Conservation (phyloP, 2,329 filamentous ascomycete species). For the Plenodomus lindquistii region DNA sequence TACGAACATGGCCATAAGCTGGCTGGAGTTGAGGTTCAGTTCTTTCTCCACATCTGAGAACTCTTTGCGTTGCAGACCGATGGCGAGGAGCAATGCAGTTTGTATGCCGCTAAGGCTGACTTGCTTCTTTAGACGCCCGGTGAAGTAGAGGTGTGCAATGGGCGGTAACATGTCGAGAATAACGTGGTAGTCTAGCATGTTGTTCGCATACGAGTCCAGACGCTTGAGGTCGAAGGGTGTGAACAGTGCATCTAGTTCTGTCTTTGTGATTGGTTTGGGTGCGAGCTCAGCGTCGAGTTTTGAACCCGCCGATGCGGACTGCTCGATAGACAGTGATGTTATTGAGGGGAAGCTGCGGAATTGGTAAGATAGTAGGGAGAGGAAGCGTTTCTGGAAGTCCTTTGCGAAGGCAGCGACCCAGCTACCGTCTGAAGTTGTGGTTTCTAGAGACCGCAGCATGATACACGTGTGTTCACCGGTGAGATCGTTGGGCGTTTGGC, state of each 20-base stretch:
- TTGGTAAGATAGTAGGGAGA: constrained; percentile 86
- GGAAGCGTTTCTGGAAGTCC: constrained; percentile 94
- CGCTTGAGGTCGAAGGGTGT: constrained; percentile 95
- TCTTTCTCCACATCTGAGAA: constrained; percentile 81
- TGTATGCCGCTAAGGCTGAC: constrained; percentile 82
- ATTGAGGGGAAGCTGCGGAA: constrained; percentile 81
- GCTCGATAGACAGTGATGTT: constrained; percentile 83
- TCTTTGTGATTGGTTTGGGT: constrained; percentile 66
- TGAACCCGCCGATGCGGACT: constrained; percentile 76
- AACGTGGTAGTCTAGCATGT: constrained; percentile 96
- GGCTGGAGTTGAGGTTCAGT: constrained; percentile 70
- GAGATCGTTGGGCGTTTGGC: constrained; percentile 93
- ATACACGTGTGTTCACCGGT: constrained; percentile 98
- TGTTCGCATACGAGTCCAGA: constrained; percentile 92
- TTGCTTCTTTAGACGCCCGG: constrained; percentile 67
- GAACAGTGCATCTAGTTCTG: constrained; percentile 75
- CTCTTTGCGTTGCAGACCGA: constrained; percentile 87
- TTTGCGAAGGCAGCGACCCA: constrained; percentile 91
- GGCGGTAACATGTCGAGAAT: constrained; percentile 89
- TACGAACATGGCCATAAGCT: constrained; percentile 94
- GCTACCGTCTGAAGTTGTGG: constrained; percentile 62
- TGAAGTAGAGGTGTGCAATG: constrained; percentile 84
- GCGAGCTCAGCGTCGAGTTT: constrained; percentile 61
- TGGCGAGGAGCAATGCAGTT: constrained; percentile 80
- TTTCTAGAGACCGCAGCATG: constrained; percentile 81